These are phyloP conservation scores for Microstegium vimineum DNA, from an alignment of 176 grass and related monocot genomes.

Conservation along the genomic window DNA sequence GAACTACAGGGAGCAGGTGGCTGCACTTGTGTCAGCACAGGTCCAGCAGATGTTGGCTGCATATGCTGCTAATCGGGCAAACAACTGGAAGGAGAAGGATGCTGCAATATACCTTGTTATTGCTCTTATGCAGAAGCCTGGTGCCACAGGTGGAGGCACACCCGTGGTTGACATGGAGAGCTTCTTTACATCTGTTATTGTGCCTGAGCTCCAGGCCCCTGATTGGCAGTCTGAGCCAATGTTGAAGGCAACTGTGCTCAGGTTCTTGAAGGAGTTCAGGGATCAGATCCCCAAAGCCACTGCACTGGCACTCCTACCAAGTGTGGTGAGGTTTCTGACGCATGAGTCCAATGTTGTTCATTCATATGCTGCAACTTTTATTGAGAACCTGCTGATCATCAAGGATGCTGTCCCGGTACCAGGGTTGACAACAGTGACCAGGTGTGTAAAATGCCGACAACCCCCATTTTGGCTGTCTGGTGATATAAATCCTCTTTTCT, in stretches of 20 bases:
- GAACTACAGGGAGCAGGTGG: constrained; percentile 88
- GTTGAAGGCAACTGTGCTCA: constrained; percentile 90
- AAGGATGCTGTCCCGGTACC: constrained; percentile 52
- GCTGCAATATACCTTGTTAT: constrained; percentile 94
- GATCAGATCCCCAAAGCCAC: constrained; percentile 80
- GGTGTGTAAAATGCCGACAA: neutral
- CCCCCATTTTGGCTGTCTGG: neutral
- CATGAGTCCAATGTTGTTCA: constrained; percentile 95
- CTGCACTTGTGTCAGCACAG: constrained; percentile 56
- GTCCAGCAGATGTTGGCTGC: constrained; percentile 83
- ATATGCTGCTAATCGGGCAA: constrained; percentile 46
- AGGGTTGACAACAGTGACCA: constrained; percentile 43
- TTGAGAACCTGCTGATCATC: constrained; percentile 78
- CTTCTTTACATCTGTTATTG: constrained; percentile 87
- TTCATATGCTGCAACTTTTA: constrained; percentile 89
- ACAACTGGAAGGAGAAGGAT: constrained; percentile 98
- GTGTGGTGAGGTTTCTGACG: constrained; percentile 64
- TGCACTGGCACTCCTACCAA: constrained; percentile 52
- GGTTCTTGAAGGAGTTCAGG: constrained; percentile 91
- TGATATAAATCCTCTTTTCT: neutral
- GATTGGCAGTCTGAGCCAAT: constrained; percentile 75
- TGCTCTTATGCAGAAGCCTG: constrained; percentile 73
- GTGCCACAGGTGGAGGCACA: constrained; percentile 47
- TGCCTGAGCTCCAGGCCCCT: constrained; percentile 71
- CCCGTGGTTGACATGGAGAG: constrained; percentile 83